Evolutionary conservation across 441 rosid genomes (phyloP), one percentile per base, ranked within the genome.

Genomic region (Caryocar brasiliense): DNA sequence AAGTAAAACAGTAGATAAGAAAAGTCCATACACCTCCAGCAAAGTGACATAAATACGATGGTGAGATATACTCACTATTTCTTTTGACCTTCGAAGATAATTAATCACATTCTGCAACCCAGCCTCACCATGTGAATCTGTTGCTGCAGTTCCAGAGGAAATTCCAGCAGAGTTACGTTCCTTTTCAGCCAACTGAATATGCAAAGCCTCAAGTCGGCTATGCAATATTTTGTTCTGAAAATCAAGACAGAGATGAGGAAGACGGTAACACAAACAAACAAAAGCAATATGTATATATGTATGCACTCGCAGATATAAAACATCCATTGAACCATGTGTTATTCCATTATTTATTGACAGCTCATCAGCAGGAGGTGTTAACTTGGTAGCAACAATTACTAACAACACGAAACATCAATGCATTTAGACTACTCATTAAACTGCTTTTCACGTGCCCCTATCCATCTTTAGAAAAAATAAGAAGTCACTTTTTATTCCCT

Each of bases 201-300:
- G 95, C 77, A 82, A 61, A 59, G 97, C 97, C 78, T 86, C 97
- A 61, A 93, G 80, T 57, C 83, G 78, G 62, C 77, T 74, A 47
- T 82, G 99, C 64, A 93, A 61, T 64, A 89, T 59, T 62, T 86
- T 86, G 74, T 93, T 93, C 99, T 93, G 81, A 61, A 32, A 47
- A 70, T 30, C 20, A 58, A 50, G 44, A 30, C 34, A 49, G 9
- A 34, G 4, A 48, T 46, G 45, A 34, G 29, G 8, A 6, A 7
- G 42, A 51, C 3, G 11, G 14, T 13, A 13, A 7, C 24, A 19
- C 21, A 21, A 5, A 14, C 56, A 8, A n/a, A 45, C 3, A 29
- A 9, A n/a, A 9, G 7, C 23, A 47, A 11, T 22, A 41, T 1
- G n/a, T n/a, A 23, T 6, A 10, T n/a, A 8, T 27, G 7, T 0